These are phyloP conservation scores for Tulasnella sp. DNA, from an alignment of 768 basidiomycete species.

Conservation along the genomic window DNA sequence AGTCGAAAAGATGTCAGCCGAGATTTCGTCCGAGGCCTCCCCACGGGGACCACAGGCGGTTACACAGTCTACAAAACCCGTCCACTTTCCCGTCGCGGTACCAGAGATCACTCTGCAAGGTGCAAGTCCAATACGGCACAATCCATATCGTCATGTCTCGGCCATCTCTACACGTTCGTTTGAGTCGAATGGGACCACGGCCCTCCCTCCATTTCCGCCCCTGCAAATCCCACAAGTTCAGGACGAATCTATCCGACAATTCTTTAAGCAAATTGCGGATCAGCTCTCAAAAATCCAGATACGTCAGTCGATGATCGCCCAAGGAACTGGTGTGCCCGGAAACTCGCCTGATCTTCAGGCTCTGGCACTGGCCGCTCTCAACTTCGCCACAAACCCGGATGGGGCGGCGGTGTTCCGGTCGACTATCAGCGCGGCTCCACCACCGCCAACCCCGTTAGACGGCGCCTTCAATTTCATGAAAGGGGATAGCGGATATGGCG, in stretches of 20 bases:
- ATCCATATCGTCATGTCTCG: neutral
- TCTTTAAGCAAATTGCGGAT: slow-evolving; percentile 76
- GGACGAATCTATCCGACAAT: slow-evolving; percentile 67
- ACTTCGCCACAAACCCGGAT: slow-evolving; percentile 15
- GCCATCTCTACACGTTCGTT: slow-evolving; percentile 17
- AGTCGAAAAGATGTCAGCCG: neutral
- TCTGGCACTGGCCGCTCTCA: slow-evolving; percentile 5
- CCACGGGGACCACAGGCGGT: neutral
- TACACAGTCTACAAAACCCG: neutral
- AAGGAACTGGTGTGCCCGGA: neutral
- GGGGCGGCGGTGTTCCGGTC: slow-evolving; percentile 14
- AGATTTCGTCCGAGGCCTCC: neutral
- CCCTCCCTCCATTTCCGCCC: slow-evolving; percentile 29
- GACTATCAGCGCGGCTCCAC: slow-evolving; percentile 15
- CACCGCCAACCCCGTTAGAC: slow-evolving; percentile 18
- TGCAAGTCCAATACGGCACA: neutral
- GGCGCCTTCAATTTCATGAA: slow-evolving; percentile 10
- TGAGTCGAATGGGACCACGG: slow-evolving; percentile 20
- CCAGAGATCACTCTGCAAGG: slow-evolving; percentile 25
- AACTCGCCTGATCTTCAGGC: slow-evolving; percentile 13
- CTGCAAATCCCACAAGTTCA: slow-evolving; percentile 59
- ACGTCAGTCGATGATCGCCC: slow-evolving; percentile 30
- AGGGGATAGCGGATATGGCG: slow-evolving; percentile 10
- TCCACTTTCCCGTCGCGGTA: neutral
- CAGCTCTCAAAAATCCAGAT: slow-evolving; percentile 67